Percentiles rank a stretch among this genome's conserved stretches.
These are phyloP conservation scores for Monsonia emarginata DNA, from an alignment of 441 rosid genomes.

Conservation along the genomic window DNA sequence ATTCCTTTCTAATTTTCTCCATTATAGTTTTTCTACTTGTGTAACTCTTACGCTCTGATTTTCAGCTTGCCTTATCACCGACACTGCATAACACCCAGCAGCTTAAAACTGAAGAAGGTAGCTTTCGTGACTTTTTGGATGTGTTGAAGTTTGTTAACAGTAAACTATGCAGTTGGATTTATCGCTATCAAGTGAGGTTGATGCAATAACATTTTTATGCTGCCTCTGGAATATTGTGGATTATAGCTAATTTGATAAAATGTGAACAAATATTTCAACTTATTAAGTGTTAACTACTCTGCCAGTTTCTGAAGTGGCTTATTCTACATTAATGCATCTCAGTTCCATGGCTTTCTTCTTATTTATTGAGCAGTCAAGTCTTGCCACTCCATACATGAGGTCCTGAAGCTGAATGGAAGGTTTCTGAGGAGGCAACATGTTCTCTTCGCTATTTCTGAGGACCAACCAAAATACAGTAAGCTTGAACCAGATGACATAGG, in stretches of 20 bases:
- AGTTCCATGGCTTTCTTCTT: slow-evolving; percentile 18
- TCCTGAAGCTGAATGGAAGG: slow-evolving; percentile 25
- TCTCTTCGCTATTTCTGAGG: slow-evolving; percentile 33
- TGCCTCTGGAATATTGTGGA: neutral
- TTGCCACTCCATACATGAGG: slow-evolving; percentile 22
- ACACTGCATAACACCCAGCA: slow-evolving; percentile 26
- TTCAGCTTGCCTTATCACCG: slow-evolving; percentile 33
- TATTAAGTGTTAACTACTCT: neutral
- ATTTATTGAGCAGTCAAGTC: slow-evolving; percentile 25
- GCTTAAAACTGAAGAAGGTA: slow-evolving; percentile 41
- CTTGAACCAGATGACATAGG: slow-evolving; percentile 25
- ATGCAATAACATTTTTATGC: neutral
- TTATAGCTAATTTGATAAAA: slow-evolving; percentile 1
- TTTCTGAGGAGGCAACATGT: slow-evolving; percentile 27
- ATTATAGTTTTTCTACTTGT: slow-evolving; percentile 9
- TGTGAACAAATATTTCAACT: slow-evolving; percentile 1
- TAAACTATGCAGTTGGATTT: slow-evolving; percentile 1
- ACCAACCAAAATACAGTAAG: slow-evolving; percentile 32
- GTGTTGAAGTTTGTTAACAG: neutral
- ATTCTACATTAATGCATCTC: slow-evolving; percentile 9
- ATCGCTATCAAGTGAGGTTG: neutral
- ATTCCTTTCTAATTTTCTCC: neutral
- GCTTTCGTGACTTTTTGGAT: slow-evolving; percentile 9
- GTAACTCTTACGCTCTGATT: slow-evolving; percentile 16
- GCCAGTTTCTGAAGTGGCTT: neutral